A percentile compares a stretch with the other conserved stretches of the same genome.
Conservation (phyloP, 1,284 basidiomycete genomes). For the Phylloporus sp. region DNA sequence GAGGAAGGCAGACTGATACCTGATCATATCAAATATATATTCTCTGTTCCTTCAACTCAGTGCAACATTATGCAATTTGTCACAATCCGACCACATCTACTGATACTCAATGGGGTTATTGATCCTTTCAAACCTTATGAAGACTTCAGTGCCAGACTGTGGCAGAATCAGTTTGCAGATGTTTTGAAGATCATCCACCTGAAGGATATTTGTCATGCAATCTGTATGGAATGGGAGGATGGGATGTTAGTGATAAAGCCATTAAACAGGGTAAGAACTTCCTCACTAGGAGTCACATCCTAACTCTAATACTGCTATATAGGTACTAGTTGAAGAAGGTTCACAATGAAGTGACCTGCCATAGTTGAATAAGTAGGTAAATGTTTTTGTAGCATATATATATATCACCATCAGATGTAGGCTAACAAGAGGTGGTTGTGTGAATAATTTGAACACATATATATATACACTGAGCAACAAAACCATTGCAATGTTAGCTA, state of each 20-base stretch:
- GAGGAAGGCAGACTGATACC: background rate
- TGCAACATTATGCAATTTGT: background rate
- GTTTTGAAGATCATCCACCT: background rate
- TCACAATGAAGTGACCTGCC: too few species aligned
- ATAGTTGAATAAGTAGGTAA: too few species aligned
- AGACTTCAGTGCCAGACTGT: background rate
- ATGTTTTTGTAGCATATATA: too few species aligned
- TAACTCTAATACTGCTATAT: too few species aligned
- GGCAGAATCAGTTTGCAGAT: background rate
- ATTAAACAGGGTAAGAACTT: background rate
- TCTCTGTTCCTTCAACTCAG: background rate
- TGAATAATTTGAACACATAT: too few species aligned
- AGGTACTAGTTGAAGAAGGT: too few species aligned
- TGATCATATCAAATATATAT: background rate
- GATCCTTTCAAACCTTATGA: background rate
- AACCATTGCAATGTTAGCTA: too few species aligned
- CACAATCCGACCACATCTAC: background rate
- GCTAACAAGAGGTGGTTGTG: too few species aligned
- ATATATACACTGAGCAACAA: too few species aligned
- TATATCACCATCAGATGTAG: too few species aligned
- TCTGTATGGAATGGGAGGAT: background rate
- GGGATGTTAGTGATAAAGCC: background rate
- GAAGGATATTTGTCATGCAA: background rate
- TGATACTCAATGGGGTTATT: background rate
- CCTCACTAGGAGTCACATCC: too few species aligned